phyloP scores from a whole-genome alignment of 129 eudicot genomes.

The Centrapalus pauciflorus region DNA sequence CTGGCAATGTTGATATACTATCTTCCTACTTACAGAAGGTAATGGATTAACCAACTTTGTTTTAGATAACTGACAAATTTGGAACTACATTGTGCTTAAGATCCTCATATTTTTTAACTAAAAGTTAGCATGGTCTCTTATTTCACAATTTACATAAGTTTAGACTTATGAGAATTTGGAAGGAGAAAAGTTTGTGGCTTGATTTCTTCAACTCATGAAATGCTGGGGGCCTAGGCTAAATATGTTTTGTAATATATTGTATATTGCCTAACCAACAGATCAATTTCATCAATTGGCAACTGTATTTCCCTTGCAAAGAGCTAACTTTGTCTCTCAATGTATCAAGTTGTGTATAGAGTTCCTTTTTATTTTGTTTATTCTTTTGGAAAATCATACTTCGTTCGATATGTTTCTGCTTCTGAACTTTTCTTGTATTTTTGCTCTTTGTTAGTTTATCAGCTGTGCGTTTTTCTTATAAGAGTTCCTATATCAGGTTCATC shows the following conservation, averaged over 20 bases:
- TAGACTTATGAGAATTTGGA: neutral
- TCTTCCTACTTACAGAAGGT: constrained; percentile 86
- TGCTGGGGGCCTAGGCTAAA: neutral
- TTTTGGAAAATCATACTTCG: neutral
- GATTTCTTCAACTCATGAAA: neutral
- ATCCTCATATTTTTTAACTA: constrained; percentile 7
- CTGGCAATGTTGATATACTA: constrained; percentile 44
- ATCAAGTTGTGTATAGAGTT: neutral
- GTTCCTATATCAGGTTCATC: neutral
- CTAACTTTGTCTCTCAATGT: neutral
- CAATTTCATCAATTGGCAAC: neutral
- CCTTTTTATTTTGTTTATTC: neutral
- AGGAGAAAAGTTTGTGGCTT: neutral
- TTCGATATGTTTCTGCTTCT: neutral
- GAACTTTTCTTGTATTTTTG: neutral
- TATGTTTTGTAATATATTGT: neutral
- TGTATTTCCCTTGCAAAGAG: neutral
- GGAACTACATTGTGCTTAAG: constrained; percentile 6
- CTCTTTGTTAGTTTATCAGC: neutral
- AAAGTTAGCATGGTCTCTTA: neutral
- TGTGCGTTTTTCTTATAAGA: neutral
- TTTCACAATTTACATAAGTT: neutral
- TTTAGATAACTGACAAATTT: neutral
- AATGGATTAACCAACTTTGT: neutral
- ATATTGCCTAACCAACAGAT: neutral